phyloP scores from a whole-genome alignment of 805 yeast genomes.

The Myxozyma mucilagina region DNA sequence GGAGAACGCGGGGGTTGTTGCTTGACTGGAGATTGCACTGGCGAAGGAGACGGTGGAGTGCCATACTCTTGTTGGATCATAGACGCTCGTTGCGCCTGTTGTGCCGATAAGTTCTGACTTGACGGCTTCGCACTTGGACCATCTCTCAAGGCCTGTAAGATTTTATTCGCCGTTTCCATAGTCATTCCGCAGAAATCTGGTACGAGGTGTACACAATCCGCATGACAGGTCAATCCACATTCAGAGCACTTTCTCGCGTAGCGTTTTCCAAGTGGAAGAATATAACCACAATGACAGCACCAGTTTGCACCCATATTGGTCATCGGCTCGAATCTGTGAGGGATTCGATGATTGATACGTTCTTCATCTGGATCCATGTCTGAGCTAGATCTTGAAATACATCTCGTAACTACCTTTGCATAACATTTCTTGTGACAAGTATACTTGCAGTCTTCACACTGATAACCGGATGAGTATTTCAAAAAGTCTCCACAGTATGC shows the following conservation, averaged over 20 bases:
- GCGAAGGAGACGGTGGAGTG: neutral
- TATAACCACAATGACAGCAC: conserved; percentile 99
- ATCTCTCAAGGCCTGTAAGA: conserved; percentile 60
- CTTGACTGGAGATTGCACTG: no score
- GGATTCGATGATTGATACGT: conserved; percentile 93
- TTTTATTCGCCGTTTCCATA: conserved; percentile 92
- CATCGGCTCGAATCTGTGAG: conserved; percentile 92
- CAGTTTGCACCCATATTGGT: conserved; percentile 95
- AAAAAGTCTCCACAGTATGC: conserved; percentile 96
- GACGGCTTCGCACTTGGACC: conserved; percentile 1
- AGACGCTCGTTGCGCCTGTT: conserved; percentile 1
- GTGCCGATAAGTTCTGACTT: neutral
- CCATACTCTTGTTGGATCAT: neutral
- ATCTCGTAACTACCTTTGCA: conserved; percentile 74
- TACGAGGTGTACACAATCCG: conserved; percentile 87
- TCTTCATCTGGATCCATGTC: conserved; percentile 65
- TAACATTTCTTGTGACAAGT: conserved; percentile 79
- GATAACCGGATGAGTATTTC: conserved; percentile 72
- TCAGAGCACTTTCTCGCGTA: conserved; percentile 68
- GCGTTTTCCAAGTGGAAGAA: conserved; percentile 91
- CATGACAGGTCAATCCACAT: conserved; percentile 94
- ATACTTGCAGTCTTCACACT: conserved; percentile 77
- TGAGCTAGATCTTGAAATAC: conserved; percentile 71
- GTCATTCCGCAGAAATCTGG: conserved; percentile 99
- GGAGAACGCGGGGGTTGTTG: neutral